phyloP scores from a whole-genome alignment of 805 yeast genomes.

The Dipodascopsis uninucleata region DNA sequence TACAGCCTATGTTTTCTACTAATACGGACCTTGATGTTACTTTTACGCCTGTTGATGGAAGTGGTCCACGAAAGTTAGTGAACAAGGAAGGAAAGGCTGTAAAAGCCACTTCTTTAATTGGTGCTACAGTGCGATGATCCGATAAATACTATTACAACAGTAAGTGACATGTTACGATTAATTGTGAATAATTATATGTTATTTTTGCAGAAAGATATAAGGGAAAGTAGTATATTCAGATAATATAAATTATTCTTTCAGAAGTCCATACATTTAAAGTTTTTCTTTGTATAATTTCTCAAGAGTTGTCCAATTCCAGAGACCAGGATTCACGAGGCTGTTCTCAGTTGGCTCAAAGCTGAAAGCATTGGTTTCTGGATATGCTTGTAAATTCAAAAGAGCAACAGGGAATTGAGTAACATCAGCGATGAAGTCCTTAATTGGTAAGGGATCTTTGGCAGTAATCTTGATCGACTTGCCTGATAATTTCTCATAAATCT shows the following conservation, averaged over 20 bases:
- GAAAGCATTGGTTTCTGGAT: constrained; percentile 18
- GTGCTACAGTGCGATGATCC: constrained; percentile 74
- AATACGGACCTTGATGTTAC: constrained; percentile 70
- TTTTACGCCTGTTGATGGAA: constrained; percentile 66
- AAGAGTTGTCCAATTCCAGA: constrained; percentile 27
- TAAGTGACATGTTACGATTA: too few relatives aligned
- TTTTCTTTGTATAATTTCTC: constrained; percentile 16
- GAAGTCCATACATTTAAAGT: not conserved
- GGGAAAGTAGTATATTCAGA: too few relatives aligned
- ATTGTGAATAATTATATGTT: too few relatives aligned
- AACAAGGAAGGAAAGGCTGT: constrained; percentile 76
- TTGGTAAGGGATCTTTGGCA: constrained; percentile 1
- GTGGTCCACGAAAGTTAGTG: constrained; percentile 52
- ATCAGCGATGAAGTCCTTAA: constrained; percentile 1
- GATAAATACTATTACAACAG: too few relatives aligned
- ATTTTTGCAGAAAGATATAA: too few relatives aligned
- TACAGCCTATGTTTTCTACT: constrained; percentile 89
- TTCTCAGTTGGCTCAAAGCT: constrained; percentile 15
- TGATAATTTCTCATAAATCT: constrained; percentile 25
- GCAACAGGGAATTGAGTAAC: not conserved
- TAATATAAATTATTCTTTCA: not conserved
- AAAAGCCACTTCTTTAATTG: constrained; percentile 65
- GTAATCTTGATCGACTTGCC: constrained; percentile 26
- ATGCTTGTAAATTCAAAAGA: constrained; percentile 8
- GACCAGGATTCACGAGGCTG: constrained; percentile 32